phyloP scores from a whole-genome alignment of 768 basidiomycete species.

The Chalciporus chontae region DNA sequence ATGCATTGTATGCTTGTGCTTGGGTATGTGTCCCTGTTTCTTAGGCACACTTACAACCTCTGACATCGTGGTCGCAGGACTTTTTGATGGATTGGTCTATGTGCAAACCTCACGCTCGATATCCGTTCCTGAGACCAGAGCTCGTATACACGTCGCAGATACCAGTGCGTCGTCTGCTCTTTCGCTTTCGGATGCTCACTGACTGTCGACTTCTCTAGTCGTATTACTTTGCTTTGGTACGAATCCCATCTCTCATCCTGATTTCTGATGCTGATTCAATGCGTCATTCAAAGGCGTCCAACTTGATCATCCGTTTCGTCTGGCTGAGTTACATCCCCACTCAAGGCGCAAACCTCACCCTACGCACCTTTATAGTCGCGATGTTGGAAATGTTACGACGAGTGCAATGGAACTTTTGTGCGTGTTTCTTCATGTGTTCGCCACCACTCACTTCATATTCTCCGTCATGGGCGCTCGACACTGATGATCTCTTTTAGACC shows the following conservation, averaged over 20 bases:
- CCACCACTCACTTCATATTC: background rate
- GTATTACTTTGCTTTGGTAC: slow-evolving; percentile 78
- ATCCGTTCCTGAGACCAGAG: slow-evolving; percentile 68
- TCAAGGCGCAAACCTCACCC: slow-evolving; percentile 41
- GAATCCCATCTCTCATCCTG: slow-evolving; percentile 13
- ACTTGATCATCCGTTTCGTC: slow-evolving; percentile 72
- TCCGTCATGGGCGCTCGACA: background rate
- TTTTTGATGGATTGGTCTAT: slow-evolving; percentile 91
- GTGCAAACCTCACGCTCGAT: slow-evolving; percentile 49
- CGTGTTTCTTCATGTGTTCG: slow-evolving; percentile 23
- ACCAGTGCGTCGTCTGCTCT: slow-evolving; percentile 39
- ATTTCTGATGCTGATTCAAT: background rate
- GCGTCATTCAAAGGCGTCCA: slow-evolving; percentile 47
- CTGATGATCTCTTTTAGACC: slow-evolving; percentile 41
- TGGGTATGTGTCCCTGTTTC: slow-evolving; percentile 61
- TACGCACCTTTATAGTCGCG: slow-evolving; percentile 66
- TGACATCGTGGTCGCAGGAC: slow-evolving; percentile 48
- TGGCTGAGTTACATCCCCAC: slow-evolving; percentile 79
- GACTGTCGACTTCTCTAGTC: slow-evolving; percentile 35
- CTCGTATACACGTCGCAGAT: slow-evolving; percentile 66
- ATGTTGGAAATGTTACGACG: slow-evolving; percentile 76
- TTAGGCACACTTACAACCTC: background rate
- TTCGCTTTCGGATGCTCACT: background rate
- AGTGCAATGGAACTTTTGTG: slow-evolving; percentile 91
- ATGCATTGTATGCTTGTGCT: slow-evolving; percentile 64